A percentile compares a stretch with the other conserved stretches of the same genome.
Conservation (phyloP, 306 rosid species). For the Vigna radiata region DNA sequence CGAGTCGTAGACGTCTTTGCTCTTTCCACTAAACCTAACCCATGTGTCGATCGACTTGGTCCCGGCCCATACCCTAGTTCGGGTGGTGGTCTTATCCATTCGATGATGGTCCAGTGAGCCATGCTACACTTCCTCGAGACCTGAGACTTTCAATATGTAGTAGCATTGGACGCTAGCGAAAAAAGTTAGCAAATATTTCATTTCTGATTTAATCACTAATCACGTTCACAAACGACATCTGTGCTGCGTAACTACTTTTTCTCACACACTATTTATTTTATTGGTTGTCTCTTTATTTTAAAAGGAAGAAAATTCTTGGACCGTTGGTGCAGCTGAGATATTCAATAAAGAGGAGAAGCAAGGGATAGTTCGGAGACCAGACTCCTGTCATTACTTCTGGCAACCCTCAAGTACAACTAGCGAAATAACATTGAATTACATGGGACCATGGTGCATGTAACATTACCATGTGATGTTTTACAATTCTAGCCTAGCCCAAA, state of each 20-base stretch:
- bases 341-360: slow-evolving; percentile 30
- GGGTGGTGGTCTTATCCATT: not conserved
- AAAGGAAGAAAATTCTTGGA: not conserved
- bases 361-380: not conserved
- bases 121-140: not conserved
- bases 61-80: not conserved
- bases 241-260: slow-evolving; percentile 35
- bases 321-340: slow-evolving; percentile 31
- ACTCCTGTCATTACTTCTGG: slow-evolving; percentile 34
- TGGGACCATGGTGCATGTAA: slow-evolving; percentile 41
- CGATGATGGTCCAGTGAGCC: not conserved
- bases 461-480: slow-evolving; percentile 35
- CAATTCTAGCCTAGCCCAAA: not conserved
- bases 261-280: not conserved
- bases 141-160: not conserved
- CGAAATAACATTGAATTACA: slow-evolving; percentile 38
- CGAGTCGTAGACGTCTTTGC: not conserved
- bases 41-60: not conserved
- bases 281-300: not conserved
- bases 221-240: slow-evolving; percentile 8
- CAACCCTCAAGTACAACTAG: slow-evolving; percentile 4
- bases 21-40: not conserved
- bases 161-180: not conserved
- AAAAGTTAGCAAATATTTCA: not conserved
- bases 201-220: not conserved